Conservation (phyloP, 768 basidiomycete species). For the Cantharellus cinnabarinus region DNA sequence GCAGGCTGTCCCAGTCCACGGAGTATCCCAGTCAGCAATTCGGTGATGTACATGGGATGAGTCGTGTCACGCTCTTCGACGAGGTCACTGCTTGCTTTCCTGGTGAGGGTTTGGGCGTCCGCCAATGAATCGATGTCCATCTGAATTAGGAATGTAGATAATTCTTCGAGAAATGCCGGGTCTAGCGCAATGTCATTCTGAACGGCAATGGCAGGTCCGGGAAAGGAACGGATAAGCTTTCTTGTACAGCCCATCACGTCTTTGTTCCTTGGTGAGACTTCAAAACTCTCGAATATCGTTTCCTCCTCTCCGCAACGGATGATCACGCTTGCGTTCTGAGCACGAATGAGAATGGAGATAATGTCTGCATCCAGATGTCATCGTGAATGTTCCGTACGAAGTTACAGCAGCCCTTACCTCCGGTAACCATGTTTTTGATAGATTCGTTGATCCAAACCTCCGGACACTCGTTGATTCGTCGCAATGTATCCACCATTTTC, state of each 20-base stretch:
- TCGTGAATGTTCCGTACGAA: too few relatives aligned
- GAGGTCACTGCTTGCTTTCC: slow-evolving; percentile 15
- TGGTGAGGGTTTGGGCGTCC: slow-evolving; percentile 16
- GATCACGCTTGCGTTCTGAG: slow-evolving; percentile 31
- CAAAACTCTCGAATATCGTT: slow-evolving; percentile 25
- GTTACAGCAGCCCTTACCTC: too few relatives aligned
- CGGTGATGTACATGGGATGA: slow-evolving; percentile 29
- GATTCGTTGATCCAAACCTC: too few relatives aligned
- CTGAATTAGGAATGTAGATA: slow-evolving; percentile 21
- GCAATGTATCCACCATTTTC: too few relatives aligned
- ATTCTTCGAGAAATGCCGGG: slow-evolving; percentile 16
- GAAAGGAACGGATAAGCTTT: slow-evolving; percentile 17
- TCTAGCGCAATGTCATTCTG: background rate
- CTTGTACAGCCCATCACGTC: slow-evolving; percentile 22
- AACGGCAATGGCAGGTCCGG: slow-evolving; percentile 7
- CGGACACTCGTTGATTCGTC: too few relatives aligned
- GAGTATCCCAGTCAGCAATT: slow-evolving; percentile 29
- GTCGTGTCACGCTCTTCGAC: slow-evolving; percentile 23
- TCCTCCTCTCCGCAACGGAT: background rate
- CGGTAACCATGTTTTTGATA: too few relatives aligned
- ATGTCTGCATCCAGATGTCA: too few relatives aligned
- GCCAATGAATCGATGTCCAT: slow-evolving; percentile 20
- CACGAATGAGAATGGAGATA: slow-evolving; percentile 17
- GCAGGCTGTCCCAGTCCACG: slow-evolving; percentile 19
- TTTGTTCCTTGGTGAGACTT: slow-evolving; percentile 21